Evolutionary conservation across 805 yeast genomes (phyloP), one percentile per base, ranked within the genome.

Genomic region (Myxozyma neotropica): DNA sequence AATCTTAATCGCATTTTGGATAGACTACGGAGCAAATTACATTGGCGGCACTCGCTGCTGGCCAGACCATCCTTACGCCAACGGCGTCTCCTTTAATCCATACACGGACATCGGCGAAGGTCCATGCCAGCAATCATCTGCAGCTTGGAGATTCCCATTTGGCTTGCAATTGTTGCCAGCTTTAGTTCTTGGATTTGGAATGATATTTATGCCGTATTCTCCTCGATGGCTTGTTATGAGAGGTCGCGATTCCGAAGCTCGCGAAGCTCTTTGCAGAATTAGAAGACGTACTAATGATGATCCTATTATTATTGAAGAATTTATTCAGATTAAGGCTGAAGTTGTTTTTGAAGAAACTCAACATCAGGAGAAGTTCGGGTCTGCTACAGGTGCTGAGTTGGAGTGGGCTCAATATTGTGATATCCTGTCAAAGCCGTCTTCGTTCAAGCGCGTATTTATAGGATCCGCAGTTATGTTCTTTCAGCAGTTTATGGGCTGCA

Each of bases 81-180:
- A 57, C 26, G 59, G 54, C 27, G 40, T 33, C 26, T 38, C 59
- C 24, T 58, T 58, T 55, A 48, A 58, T 27, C 62, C 62, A 23
- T 54, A 54, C 33, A 43, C 52, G 24, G 62, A 58, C 21, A 23
- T 58, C 23, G 53, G 40, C 21, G 48, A 29, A 15, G 50, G 43
- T 10, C 65, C 31, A 36, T 58, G 56, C 50, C 55, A 43, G 50
- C 70, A 68, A 51, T 61, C 68, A 38, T 70, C 71, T 1, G 13
- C 77, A 43, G 79, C 88, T 46, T 87, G 87, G 81, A 78, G 92
- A 68, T 68, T 83, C 21, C 87, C 83, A 59, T 77, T 91, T 86
- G 76, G 82, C 67, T 42, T 87, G 74, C 78, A 81, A 75, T 71
- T 80, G 69, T 59, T 84, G 69, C 77, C 89, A 70, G 76, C 79